Conservation (phyloP, 345 rosid species). For the Arabidopsis arenosa region DNA sequence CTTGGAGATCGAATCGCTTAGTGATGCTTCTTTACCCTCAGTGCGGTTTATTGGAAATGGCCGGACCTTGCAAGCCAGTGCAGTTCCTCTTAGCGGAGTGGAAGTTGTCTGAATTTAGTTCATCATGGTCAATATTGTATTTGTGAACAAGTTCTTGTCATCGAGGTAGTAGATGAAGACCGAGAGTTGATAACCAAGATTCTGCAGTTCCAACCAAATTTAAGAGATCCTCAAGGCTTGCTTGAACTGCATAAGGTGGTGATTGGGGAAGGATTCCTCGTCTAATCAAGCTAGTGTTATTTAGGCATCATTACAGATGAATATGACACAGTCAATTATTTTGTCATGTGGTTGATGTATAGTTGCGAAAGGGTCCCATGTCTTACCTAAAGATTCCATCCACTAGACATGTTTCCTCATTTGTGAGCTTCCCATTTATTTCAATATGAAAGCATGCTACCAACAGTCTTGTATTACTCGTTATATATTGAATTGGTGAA, state of each 20-base stretch:
- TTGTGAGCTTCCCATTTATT: conserved; percentile 32
- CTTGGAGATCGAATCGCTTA: conserved; percentile 86
- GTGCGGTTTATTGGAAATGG: conserved; percentile 76
- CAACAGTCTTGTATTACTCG: conserved; percentile 23
- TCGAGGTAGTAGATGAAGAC: conserved; percentile 18
- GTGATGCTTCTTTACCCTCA: conserved; percentile 86
- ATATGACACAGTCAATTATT: neutral
- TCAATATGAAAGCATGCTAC: conserved; percentile 25
- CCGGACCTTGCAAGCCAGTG: conserved; percentile 80
- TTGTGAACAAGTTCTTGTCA: conserved; percentile 19
- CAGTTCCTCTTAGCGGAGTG: conserved; percentile 65
- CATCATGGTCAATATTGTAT: conserved; percentile 11
- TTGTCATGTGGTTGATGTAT: conserved; percentile 27
- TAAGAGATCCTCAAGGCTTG: conserved; percentile 28
- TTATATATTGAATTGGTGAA: conserved; percentile 14
- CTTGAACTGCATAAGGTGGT: conserved; percentile 32
- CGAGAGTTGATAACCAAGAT: conserved; percentile 23
- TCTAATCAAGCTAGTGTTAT: conserved; percentile 26
- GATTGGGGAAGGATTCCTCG: conserved; percentile 14
- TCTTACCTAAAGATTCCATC: conserved; percentile 32
- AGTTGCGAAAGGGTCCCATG: conserved; percentile 35
- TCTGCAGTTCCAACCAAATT: conserved; percentile 6
- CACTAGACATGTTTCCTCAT: conserved; percentile 37
- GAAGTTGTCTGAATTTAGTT: conserved; percentile 59
- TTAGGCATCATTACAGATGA: conserved; percentile 28